These are phyloP conservation scores for Backusella circina DNA, from an alignment of 192 early-diverging fungal species.

Conservation along the genomic window DNA sequence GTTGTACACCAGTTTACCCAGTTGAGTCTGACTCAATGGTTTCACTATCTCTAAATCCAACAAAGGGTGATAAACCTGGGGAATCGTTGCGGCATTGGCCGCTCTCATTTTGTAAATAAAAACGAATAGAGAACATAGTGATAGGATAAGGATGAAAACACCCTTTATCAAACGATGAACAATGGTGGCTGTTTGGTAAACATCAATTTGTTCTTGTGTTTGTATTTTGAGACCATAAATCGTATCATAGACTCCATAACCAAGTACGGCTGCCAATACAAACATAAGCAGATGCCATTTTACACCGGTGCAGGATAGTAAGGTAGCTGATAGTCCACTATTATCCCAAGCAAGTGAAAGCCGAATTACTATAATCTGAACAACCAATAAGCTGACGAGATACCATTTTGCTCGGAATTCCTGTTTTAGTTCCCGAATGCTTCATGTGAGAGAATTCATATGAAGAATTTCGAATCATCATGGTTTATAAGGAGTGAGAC, in stretches of 20 bases:
- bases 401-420: neutral
- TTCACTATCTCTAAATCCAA: slow-evolving; percentile 1
- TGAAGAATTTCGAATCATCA: neutral
- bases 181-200: slow-evolving; percentile 7
- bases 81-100: neutral
- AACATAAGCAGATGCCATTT: slow-evolving; percentile 24
- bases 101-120: slow-evolving; percentile 32
- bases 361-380: slow-evolving; percentile 39
- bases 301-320: neutral
- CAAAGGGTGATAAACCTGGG: slow-evolving; percentile 11
- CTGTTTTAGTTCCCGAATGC: neutral
- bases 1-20: slow-evolving; percentile 32
- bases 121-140: slow-evolving; percentile 10
- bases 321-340: slow-evolving; percentile 18
- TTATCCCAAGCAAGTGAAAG: slow-evolving; percentile 44
- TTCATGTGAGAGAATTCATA: neutral
- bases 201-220: neutral
- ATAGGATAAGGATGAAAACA: neutral
- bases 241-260: neutral
- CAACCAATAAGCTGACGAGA: neutral
- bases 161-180: slow-evolving; percentile 9
- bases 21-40: slow-evolving; percentile 13
- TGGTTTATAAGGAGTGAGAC: neutral
- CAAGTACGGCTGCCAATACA: neutral
- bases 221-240: neutral